Evolutionary conservation across 2,329 filamentous ascomycete genomes (phyloP), one percentile per base, ranked within the genome.

Genomic region (Stemphylium lycopersici): DNA sequence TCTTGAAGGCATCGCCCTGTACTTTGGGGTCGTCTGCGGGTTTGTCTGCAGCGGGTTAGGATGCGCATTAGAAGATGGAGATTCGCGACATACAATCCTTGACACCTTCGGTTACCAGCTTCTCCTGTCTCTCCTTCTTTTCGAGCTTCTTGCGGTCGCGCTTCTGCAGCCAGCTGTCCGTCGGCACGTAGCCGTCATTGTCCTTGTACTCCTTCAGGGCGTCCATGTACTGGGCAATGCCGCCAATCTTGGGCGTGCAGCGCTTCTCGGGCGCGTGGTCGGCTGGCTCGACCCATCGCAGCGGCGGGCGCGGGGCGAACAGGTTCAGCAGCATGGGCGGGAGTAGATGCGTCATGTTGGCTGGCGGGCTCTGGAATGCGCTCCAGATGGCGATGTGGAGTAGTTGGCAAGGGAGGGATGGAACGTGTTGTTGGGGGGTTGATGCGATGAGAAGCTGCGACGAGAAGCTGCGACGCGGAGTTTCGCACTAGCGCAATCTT

Each of bases 1-100:
- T 99, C 78, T 91, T 96, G 82, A 95, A 97, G 1, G 93, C 89
- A 78, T 98, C 93, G 52, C 95, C 93, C 61, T 92, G 87, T 62
- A 96, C 89, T 67, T 97, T 95, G 11, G 89, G 85, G 70, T 99
- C 95, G 33, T 95, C 87, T 20, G 81, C 79, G 6, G 95, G 93
- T 60, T 93, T 90, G 77, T 90, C 93, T 93, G 62, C 12, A 33
- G 6, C 6, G 6, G 37, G 55, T 72, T 46, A 69, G 64, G 49
- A 59, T 22, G 11, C n/a, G 7, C 12, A 31, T 4, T 44, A 32
- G 50, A 12, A n/a, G 34, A 24, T 22, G 15, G 22, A 11, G 1
- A 10, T 43, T 24, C 4, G 42, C 36, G 47, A 53, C 77, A 69
- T 80, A 92, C 89, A 93, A 54, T 80, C 76, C 61, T 86, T 80